Conservation (phyloP, 345 rosid genomes). For the Euphorbia lathyris region DNA sequence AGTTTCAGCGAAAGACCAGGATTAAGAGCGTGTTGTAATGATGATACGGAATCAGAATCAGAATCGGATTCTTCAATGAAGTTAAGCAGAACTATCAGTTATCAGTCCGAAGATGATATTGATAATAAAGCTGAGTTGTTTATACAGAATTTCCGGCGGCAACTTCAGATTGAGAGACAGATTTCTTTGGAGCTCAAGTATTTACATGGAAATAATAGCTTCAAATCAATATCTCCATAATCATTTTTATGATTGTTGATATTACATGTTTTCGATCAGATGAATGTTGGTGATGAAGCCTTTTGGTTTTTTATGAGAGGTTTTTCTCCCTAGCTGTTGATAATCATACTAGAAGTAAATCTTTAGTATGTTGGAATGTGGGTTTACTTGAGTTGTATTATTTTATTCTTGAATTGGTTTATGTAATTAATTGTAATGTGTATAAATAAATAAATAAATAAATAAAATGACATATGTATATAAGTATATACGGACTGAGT, state of each 20-base stretch:
- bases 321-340: too few relatives aligned
- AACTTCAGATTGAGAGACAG: slow-evolving; percentile 81
- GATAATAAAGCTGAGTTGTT: slow-evolving; percentile 70
- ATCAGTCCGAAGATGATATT: slow-evolving; percentile 57
- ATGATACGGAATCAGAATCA: slow-evolving; percentile 17
- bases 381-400: too few relatives aligned
- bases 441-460: too few relatives aligned
- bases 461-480: too few relatives aligned
- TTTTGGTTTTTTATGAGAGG: too few relatives aligned
- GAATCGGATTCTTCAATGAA: slow-evolving; percentile 21
- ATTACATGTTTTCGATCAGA: too few relatives aligned
- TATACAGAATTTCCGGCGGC: slow-evolving; percentile 68
- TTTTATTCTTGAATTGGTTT: too few relatives aligned
- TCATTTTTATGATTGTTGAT: neutral
- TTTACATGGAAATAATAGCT: slow-evolving; percentile 28
- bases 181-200: slow-evolving; percentile 64
- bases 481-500: too few relatives aligned
- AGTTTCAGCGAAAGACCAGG: slow-evolving; percentile 62
- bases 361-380: too few relatives aligned
- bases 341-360: too few relatives aligned
- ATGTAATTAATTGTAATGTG: too few relatives aligned
- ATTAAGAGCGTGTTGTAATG: slow-evolving; percentile 40
- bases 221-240: slow-evolving; percentile 13
- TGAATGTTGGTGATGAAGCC: too few relatives aligned
- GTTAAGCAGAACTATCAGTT: slow-evolving; percentile 49